Conservation (phyloP, 768 basidiomycete genomes). For the Coprinopsis sp. region DNA sequence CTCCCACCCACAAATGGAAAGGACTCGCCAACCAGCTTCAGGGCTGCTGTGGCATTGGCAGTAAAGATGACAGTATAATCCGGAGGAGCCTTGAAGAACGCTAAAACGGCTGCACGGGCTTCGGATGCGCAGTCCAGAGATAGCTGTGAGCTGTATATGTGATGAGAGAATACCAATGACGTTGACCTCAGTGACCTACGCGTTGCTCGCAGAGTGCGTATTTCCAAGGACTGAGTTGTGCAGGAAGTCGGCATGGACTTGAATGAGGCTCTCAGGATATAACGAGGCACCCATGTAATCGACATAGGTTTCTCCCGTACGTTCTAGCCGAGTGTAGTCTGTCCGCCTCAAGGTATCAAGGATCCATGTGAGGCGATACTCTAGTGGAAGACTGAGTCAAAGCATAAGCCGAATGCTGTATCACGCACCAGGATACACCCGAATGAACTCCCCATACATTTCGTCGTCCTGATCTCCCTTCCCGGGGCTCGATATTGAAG, state of each 20-base stretch:
- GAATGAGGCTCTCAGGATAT: slow-evolving; percentile 74
- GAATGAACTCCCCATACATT: slow-evolving; percentile 48
- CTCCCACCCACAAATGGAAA: slow-evolving; percentile 64
- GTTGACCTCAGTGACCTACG: slow-evolving; percentile 45
- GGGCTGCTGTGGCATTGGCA: slow-evolving; percentile 70
- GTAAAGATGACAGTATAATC: slow-evolving; percentile 83
- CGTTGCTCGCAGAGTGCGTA: slow-evolving; percentile 79
- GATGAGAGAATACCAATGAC: neutral
- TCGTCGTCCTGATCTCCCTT: slow-evolving; percentile 28
- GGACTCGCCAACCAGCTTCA: slow-evolving; percentile 79
- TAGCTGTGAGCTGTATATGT: slow-evolving; percentile 53
- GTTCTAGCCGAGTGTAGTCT: slow-evolving; percentile 57
- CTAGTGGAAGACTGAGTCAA: slow-evolving; percentile 18
- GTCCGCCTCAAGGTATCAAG: slow-evolving; percentile 61
- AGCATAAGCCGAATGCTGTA: neutral
- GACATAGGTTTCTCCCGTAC: slow-evolving; percentile 68
- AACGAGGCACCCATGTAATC: slow-evolving; percentile 85
- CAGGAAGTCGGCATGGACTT: slow-evolving; percentile 66
- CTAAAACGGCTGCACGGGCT: slow-evolving; percentile 66
- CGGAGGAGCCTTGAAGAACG: slow-evolving; percentile 71
- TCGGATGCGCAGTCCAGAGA: slow-evolving; percentile 63
- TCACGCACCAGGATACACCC: slow-evolving; percentile 32
- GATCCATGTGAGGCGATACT: slow-evolving; percentile 67
- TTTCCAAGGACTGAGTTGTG: slow-evolving; percentile 67
- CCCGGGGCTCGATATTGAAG: slow-evolving; percentile 2